Evolutionary conservation across 2,329 filamentous ascomycete genomes (phyloP), one percentile per base, ranked within the genome.

Genomic region (Fusarium siculi): DNA sequence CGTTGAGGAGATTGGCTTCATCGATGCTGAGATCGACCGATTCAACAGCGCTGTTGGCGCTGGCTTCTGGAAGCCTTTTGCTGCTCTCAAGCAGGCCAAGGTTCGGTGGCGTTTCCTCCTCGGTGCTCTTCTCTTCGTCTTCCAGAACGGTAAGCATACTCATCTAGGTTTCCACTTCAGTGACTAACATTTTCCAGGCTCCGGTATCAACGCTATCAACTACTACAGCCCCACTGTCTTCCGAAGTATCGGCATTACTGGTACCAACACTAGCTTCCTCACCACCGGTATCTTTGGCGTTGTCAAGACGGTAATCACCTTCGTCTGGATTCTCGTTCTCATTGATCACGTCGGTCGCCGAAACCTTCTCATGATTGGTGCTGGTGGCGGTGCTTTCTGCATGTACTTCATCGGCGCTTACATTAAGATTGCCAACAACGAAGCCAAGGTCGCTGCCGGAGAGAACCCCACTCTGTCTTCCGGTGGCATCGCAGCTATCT

Each of bases 241-340:
- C 85, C 87, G 83, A 70, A 83, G 81, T 49, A 82, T 87, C 55
- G 85, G 85, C 9, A 81, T 87, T 56, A 82, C 80, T 4, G 85
- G 85, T 18, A 85, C 82, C 53, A 84, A 82, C 75, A 83, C 82
- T 1, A 78, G 81, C 42, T 84, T 87, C 70, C 79, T 87, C 36
- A 93, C 92, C 0, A 95, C 93, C 0, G 93, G 93, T 30, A 89
- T 95, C 70, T 95, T 93, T 74, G 93, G 93, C 54, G 90, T 94
- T 3, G 91, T 95, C 78, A 94, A 94, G 85, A 93, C 92, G 0
- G 81, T 87, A 0, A 81, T 92, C 44, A 93, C 92, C 1, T 80
- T 94, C 36, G 67, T 94, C 69, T 94, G 92, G 90, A 85, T 93
- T 19, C 83, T 93, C 66, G 89, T 88, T 79, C 85, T 93, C 50